Conservation (phyloP, 2,329 filamentous ascomycete species). For the Colletotrichum lindemuthianum region DNA sequence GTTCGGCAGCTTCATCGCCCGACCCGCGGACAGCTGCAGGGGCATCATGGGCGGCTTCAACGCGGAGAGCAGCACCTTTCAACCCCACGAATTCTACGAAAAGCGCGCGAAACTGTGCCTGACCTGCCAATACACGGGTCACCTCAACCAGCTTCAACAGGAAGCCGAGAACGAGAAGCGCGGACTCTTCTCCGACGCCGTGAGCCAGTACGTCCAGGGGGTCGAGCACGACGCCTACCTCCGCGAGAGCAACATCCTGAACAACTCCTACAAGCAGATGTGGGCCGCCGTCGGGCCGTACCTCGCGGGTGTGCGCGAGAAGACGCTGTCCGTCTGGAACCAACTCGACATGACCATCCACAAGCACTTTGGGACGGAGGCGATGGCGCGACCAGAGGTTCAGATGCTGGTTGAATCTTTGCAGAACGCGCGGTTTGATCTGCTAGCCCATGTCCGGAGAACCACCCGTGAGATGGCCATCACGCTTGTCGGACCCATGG, state of each 20-base stretch:
- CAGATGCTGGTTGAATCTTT: background rate
- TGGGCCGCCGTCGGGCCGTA: conserved; percentile 18
- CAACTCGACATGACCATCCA: conserved; percentile 22
- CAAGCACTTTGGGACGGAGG: conserved; percentile 2
- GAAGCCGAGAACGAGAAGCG: conserved; percentile 12
- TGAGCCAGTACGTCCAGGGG: background rate
- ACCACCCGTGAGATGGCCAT: conserved; percentile 18
- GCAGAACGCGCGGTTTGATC: conserved; percentile 5
- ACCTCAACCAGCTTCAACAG: background rate
- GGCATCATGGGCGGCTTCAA: conserved; percentile 29
- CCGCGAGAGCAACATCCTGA: conserved; percentile 3
- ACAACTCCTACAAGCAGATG: conserved; percentile 10
- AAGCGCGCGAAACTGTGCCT: conserved; percentile 8
- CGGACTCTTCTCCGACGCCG: conserved; percentile 13
- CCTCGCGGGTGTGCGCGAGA: conserved; percentile 1
- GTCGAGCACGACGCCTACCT: background rate
- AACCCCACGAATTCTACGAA: conserved; percentile 11
- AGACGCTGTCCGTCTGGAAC: conserved; percentile 12
- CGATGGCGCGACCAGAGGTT: background rate
- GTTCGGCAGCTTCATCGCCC: conserved; percentile 11
- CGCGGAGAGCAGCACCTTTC: conserved; percentile 7
- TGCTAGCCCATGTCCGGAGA: conserved; percentile 4
- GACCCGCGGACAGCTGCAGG: background rate
- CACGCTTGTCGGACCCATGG: conserved; percentile 21
- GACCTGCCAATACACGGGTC: background rate